phyloP scores from a whole-genome alignment of 305 asterid genomes.

The Fraxinus sp. region DNA sequence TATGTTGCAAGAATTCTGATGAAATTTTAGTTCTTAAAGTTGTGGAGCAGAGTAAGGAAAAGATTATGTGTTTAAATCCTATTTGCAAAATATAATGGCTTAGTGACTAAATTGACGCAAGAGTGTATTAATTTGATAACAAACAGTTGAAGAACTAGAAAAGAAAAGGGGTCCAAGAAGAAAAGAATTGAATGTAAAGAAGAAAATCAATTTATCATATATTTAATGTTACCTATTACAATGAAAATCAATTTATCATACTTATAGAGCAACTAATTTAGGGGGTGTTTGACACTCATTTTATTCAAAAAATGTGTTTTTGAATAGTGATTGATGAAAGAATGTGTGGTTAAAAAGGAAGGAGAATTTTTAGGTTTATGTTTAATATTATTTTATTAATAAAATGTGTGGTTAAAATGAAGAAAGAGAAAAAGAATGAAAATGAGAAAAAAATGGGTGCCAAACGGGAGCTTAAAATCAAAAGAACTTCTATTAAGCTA shows the following conservation, averaged over 20 bases:
- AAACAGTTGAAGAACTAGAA: not conserved
- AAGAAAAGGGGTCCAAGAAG: not conserved
- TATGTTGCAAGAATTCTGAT: not conserved
- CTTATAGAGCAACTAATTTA: not conserved
- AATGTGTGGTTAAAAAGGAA: too few species aligned
- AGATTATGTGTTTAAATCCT: not conserved
- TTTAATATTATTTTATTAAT: too few species aligned
- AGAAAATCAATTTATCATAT: not conserved
- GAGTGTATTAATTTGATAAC: not conserved
- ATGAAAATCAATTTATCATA: too few species aligned
- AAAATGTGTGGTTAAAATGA: too few species aligned
- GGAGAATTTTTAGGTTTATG: too few species aligned
- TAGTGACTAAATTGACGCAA: not conserved
- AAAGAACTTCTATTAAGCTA: not conserved
- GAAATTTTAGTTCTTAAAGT: not conserved
- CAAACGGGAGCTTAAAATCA: too few species aligned
- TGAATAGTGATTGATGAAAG: too few species aligned
- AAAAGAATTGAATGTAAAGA: not conserved
- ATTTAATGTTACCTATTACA: not conserved
- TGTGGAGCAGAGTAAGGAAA: not conserved
- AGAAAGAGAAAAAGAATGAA: too few species aligned
- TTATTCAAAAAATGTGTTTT: too few species aligned
- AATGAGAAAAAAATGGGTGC: too few species aligned
- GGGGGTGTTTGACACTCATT: too few species aligned
- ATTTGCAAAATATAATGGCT: not conserved